Base-by-base conservation (phyloP, 2,329 filamentous ascomycete species). In the Meredithiella fracta region DNA sequence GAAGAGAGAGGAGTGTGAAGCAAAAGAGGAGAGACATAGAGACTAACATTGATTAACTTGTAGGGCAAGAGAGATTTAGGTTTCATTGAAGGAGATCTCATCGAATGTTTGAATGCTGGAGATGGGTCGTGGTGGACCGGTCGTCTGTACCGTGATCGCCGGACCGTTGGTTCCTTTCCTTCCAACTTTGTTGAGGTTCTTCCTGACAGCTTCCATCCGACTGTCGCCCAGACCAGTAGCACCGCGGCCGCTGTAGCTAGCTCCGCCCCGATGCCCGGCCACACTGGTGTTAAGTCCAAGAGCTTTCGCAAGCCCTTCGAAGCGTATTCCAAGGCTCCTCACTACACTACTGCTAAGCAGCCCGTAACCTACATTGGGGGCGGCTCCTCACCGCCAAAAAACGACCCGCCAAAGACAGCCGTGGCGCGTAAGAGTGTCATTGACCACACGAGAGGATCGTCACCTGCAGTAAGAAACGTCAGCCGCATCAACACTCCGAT, bases 71-170 rank as follows among this genome's bases (percentile, higher is more conserved):
- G 85, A 67, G 92, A 98, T 67, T 77, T 98, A 58, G 92, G 92
- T 15, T 98, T 98, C 69, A 85, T 98, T 62, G 92, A 98, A 69
- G 92, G 92, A 61, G 92, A 98, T 69, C 71, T 98, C 62, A 98
- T 98, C 67, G 92, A 98, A 78, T 96, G 91, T 65, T 76, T 98
- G 54, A 98, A 98, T 67, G 92, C 92, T 20, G 92, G 92, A 60
- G 92, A 98, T 70, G 92, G 92, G 54, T 90, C 87, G 50, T 98
- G 92, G 92, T 98, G 92, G 92, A 95, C 90, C 70, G 92, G 92
- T 51, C 81, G 91, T 60, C 71, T 98, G 65, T 86, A 83, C 65
- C 81, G 92, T 63, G 92, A 98, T 70, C 84, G 86, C 67, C 82
- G 90, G 65, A 89, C 91, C 64, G 83, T 96, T 64, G 92, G 92